Evolutionary conservation across 2,329 filamentous ascomycete species (phyloP).

Genomic region (Fusarium heterosporum): DNA sequence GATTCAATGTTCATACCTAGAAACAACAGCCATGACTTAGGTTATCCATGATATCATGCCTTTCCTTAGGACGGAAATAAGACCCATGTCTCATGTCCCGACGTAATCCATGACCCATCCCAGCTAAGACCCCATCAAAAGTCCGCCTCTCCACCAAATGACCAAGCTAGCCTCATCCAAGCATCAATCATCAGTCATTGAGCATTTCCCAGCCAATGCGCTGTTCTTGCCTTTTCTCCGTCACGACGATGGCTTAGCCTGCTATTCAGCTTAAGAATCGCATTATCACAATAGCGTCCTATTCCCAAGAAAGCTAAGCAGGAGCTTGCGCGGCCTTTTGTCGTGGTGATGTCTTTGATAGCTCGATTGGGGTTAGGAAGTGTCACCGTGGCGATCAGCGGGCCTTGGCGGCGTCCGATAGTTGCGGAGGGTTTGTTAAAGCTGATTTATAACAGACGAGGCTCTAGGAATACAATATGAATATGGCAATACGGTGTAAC

Average conservation of each 20-base stretch:
- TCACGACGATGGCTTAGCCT: constrained; percentile 10
- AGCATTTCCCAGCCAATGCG: constrained; percentile 7
- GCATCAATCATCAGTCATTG: constrained; percentile 1
- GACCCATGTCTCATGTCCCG: constrained; percentile 17
- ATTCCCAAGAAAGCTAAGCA: not conserved
- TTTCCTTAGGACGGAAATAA: not conserved
- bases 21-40: too few species aligned
- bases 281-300: not conserved
- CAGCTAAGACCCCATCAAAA: not conserved
- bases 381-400: constrained; percentile 8
- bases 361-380: constrained; percentile 25
- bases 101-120: constrained; percentile 11
- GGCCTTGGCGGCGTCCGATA: not conserved
- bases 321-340: constrained; percentile 26
- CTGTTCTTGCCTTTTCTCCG: not conserved
- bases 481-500: not conserved
- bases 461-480: constrained; percentile 11
- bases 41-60: not conserved
- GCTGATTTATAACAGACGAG: constrained; percentile 2
- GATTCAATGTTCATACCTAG: too few species aligned
- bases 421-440: not conserved
- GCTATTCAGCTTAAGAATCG: constrained; percentile 10
- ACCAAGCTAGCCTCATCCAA: constrained; percentile 12
- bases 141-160: constrained; percentile 19
- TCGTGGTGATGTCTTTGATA: constrained; percentile 27